Evolutionary conservation across 495 filamentous ascomycete genomes (phyloP), one percentile per base, ranked within the genome.

Genomic region (Chaetomidium leptoderma): DNA sequence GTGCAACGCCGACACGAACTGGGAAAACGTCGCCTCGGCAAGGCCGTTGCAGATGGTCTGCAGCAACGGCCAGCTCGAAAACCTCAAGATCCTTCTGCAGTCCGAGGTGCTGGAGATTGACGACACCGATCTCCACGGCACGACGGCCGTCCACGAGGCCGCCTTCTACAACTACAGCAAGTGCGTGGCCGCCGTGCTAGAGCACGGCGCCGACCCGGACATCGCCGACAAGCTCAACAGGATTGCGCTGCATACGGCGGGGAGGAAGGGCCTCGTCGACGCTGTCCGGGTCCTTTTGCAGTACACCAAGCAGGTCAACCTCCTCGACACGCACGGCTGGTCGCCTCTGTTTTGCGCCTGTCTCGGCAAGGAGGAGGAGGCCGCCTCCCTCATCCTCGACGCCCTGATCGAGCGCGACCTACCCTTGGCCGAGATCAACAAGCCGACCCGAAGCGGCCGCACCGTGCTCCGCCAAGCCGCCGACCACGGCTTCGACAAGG

Each of bases 241-340:
- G 59, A 79, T 76, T 0, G 70, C 76, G 6, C 64, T 86, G 40
- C 81, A 84, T 70, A 63, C 80, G 47, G 82, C 83, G 1, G 76
- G 75, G 6, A 66, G 70, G n/a, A 71, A 78, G 65, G 76, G 75
- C 11, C 63, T 71, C 14, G 51, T 8, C 4, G 76, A 80, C 43
- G 73, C 78, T 17, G 74, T 83, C 16, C 62, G 70, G 43, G 47
- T 81, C 35, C 65, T 86, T 4, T 52, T 85, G 16, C 60, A 70
- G 30, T 70, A 76, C 59, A 68, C 69, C 3, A 78, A 79, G 5
- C 63, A 78, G 50, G 64, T 81, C 27, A 76, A 79, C 48, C 23
- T 29, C 6, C 4, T 43, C 4, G 66, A 66, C 53, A 58, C 58
- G 1, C 58, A 48, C 19, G 57, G 50, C n/a, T 57, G 61, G 46